These are phyloP conservation scores for Claviceps pusilla DNA, from an alignment of 2,329 filamentous ascomycete genomes.

Conservation along the genomic window DNA sequence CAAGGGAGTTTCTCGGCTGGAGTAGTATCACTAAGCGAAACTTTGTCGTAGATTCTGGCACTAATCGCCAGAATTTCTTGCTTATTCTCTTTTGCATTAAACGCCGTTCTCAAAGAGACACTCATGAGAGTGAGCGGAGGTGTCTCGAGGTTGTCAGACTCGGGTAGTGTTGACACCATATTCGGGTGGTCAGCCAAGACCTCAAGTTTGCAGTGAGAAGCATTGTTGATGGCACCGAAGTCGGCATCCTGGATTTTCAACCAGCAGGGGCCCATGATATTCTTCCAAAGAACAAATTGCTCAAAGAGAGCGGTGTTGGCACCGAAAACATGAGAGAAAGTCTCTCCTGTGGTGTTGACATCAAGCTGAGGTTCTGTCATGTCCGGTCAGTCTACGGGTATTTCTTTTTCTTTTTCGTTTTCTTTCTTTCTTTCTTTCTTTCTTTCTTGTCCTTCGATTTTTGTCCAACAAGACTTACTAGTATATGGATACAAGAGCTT, in stretches of 20 bases:
- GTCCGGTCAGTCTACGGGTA: constrained; percentile 7
- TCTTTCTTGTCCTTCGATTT: no score
- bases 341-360: constrained; percentile 61
- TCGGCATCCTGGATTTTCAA: constrained; percentile 76
- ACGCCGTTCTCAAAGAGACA: constrained; percentile 69
- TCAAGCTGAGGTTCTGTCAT: constrained; percentile 49
- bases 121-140: constrained; percentile 95
- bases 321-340: constrained; percentile 88
- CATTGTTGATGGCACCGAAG: constrained; percentile 73
- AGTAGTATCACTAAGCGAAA: constrained; percentile 75
- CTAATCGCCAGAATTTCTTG: constrained; percentile 89
- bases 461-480: constrained; percentile 27
- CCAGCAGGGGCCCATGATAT: constrained; percentile 98
- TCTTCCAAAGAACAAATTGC: constrained; percentile 97
- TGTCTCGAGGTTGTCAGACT: constrained; percentile 66
- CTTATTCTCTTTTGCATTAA: constrained; percentile 87
- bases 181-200: constrained; percentile 67
- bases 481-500: constrained; percentile 94
- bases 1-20: constrained; percentile 78
- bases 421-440: not conserved
- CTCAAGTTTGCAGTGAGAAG: constrained; percentile 94
- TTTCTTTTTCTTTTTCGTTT: not conserved
- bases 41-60: constrained; percentile 81
- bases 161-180: constrained; percentile 55
- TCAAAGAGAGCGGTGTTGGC: constrained; percentile 89